Conservation (phyloP, 75 land plant genomes). For the Cupressus sempervirens region DNA sequence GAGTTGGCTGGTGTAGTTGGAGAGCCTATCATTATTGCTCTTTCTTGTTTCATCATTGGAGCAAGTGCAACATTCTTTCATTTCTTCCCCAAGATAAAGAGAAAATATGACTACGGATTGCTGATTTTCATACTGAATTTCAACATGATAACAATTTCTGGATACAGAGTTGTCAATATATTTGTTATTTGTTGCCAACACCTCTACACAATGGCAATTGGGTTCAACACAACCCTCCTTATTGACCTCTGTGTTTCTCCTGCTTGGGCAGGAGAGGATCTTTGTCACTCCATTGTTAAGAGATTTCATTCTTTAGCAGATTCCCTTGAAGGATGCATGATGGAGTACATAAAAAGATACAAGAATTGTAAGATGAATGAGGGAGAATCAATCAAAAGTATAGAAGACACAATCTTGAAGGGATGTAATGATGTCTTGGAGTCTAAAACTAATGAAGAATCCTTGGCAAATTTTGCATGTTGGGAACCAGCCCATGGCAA, state of each 20-base stretch:
- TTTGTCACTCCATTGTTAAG: conserved; percentile 29
- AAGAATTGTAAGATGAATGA: too few relatives aligned
- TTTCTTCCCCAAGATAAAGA: too few relatives aligned
- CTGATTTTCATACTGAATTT: conserved; percentile 53
- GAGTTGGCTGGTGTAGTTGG: too few relatives aligned
- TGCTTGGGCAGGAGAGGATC: conserved; percentile 62
- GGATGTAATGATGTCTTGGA: too few relatives aligned
- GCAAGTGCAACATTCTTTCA: too few relatives aligned
- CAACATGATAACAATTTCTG: conserved; percentile 41
- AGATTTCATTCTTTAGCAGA: conserved; percentile 30
- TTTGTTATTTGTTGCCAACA: conserved; percentile 26
- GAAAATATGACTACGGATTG: conserved; percentile 44
- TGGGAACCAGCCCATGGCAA: conserved; percentile 60
- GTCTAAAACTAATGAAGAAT: conserved; percentile 45
- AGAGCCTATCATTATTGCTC: too few relatives aligned
- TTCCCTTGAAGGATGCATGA: conserved; percentile 39
- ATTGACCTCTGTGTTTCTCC: conserved; percentile 42
- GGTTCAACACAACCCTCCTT: conserved; percentile 34
- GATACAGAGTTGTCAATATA: conserved; percentile 25
- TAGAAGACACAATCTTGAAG: too few relatives aligned
- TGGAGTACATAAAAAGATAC: too few relatives aligned
- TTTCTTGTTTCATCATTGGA: too few relatives aligned
- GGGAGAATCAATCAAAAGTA: too few relatives aligned
- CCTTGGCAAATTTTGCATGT: conserved; percentile 54
- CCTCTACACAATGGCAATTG: conserved; percentile 33